phyloP scores from a whole-genome alignment of 805 yeast species.

The Cyberlindnera maritima region DNA sequence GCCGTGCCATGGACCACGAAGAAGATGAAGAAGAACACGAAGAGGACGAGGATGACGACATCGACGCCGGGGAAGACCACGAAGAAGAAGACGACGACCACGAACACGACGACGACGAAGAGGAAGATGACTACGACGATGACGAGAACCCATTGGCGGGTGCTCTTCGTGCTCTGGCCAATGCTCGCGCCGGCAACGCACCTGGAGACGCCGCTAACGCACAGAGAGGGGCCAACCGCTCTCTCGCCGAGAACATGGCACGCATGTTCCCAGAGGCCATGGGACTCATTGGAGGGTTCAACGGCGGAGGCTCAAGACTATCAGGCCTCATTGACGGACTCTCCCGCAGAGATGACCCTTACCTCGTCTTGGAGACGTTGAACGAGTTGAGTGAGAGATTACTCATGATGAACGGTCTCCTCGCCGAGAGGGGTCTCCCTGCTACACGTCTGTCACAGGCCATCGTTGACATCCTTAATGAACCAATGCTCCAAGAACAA shows the following conservation, averaged over 20 bases:
- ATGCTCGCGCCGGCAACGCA: slow-evolving; percentile 15
- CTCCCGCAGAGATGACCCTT: slow-evolving; percentile 47
- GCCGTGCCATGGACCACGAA: slow-evolving; percentile 22
- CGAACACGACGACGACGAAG: slow-evolving; percentile 28
- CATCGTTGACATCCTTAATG: slow-evolving; percentile 55
- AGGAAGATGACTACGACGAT: slow-evolving; percentile 19
- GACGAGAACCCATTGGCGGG: slow-evolving; percentile 26
- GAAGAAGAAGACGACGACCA: slow-evolving; percentile 24
- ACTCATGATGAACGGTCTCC: slow-evolving; percentile 63
- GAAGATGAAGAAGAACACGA: slow-evolving; percentile 25
- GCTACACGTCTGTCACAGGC: slow-evolving; percentile 50
- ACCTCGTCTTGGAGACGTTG: slow-evolving; percentile 57
- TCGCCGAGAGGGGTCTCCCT: slow-evolving; percentile 65
- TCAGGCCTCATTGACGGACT: slow-evolving; percentile 23
- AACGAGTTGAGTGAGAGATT: slow-evolving; percentile 62
- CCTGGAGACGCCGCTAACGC: not conserved
- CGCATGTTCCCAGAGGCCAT: slow-evolving; percentile 39
- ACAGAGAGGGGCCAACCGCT: slow-evolving; percentile 7
- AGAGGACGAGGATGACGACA: slow-evolving; percentile 26
- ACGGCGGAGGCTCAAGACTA: slow-evolving; percentile 22
- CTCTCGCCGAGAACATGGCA: slow-evolving; percentile 29
- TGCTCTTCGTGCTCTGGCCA: slow-evolving; percentile 27
- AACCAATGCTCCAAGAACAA: slow-evolving; percentile 56
- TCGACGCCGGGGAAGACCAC: slow-evolving; percentile 22
- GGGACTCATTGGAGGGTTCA: slow-evolving; percentile 30